Percentiles rank a stretch among this genome's conserved stretches.
Conservation (phyloP, 768 basidiomycete genomes). For the Tephrocybe sp. region DNA sequence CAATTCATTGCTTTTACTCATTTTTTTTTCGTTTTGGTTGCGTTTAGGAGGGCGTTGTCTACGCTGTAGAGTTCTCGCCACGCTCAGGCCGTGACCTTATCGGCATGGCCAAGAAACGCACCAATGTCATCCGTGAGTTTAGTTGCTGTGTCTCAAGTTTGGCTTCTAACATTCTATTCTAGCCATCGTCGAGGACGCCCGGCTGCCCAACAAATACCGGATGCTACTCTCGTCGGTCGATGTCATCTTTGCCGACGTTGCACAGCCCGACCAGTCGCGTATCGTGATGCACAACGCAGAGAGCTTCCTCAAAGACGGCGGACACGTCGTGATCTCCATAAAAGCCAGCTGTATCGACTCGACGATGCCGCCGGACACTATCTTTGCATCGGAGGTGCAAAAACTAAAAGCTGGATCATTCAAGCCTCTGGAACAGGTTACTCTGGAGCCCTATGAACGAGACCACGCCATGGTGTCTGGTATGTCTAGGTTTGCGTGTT, state of each 20-base stretch:
- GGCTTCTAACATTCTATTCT: not conserved
- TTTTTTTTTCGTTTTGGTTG: slow-evolving; percentile 12
- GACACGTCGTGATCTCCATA: slow-evolving; percentile 94
- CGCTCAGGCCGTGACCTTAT: slow-evolving; percentile 97
- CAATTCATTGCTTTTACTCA: not conserved
- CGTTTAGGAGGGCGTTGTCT: slow-evolving; percentile 86
- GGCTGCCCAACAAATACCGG: slow-evolving; percentile 93
- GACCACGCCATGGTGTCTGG: slow-evolving; percentile 91
- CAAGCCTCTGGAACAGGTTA: slow-evolving; percentile 95
- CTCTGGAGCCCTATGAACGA: slow-evolving; percentile 89
- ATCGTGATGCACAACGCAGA: slow-evolving; percentile 93
- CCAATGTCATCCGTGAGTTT: slow-evolving; percentile 93
- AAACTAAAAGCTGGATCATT: slow-evolving; percentile 72
- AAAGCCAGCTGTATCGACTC: slow-evolving; percentile 99
- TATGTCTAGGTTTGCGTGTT: slow-evolving; percentile 27
- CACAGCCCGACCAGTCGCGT: slow-evolving; percentile 98
- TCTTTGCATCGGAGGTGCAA: slow-evolving; percentile 88
- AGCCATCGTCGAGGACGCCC: slow-evolving; percentile 98
- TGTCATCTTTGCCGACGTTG: slow-evolving; percentile 97
- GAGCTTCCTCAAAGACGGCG: slow-evolving; percentile 92
- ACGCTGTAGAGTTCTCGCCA: slow-evolving; percentile 97
- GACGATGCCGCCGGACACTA: slow-evolving; percentile 83
- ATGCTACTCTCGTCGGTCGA: slow-evolving; percentile 96
- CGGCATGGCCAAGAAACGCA: slow-evolving; percentile 99
- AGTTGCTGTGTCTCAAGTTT: not conserved